Evolutionary conservation across 352 stramenopile genomes (phyloP).

Genomic region (Pythium folliculosum): DNA sequence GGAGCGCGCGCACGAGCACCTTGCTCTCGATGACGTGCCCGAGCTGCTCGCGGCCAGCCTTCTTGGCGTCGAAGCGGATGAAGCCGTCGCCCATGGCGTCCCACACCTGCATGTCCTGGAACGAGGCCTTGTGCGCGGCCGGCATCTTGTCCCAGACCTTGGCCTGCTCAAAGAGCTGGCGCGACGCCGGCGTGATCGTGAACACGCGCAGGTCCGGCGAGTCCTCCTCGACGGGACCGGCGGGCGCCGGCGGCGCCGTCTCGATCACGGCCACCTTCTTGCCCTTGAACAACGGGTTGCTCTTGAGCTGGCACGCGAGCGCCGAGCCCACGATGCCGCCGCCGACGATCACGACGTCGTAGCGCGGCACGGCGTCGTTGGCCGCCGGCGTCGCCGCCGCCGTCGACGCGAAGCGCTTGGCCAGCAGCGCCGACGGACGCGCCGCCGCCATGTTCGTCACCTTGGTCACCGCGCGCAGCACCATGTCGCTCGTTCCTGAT

Average conservation of each 20-base stretch:
- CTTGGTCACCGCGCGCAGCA: constrained; percentile 25
- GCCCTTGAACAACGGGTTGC: constrained; percentile 71
- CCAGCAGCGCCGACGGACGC: constrained; percentile 16
- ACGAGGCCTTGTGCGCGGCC: constrained; percentile 56
- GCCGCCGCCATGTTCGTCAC: constrained; percentile 10
- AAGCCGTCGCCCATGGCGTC: constrained; percentile 88
- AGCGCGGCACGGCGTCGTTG: constrained; percentile 43
- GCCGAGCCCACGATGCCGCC: constrained; percentile 83
- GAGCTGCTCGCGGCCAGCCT: constrained; percentile 57
- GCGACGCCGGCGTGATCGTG: constrained; percentile 87
- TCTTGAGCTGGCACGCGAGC: constrained; percentile 81
- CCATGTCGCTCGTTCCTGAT: constrained; percentile 26
- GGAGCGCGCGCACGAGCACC: constrained; percentile 82
- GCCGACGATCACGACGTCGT: constrained; percentile 83
- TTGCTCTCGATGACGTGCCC: constrained; percentile 89
- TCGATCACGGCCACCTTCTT: constrained; percentile 83
- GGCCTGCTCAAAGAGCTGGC: constrained; percentile 69
- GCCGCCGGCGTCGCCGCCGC: not conserved
- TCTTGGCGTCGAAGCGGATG: constrained; percentile 85
- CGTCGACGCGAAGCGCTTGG: constrained; percentile 30
- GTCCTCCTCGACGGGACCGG: constrained; percentile 50
- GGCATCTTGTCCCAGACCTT: constrained; percentile 81
- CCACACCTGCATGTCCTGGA: constrained; percentile 91
- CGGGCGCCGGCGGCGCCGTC: constrained; percentile 41
- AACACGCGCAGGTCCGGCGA: constrained; percentile 89